Conservation (phyloP, 768 basidiomycete species). For the Tephrocybe sp. region DNA sequence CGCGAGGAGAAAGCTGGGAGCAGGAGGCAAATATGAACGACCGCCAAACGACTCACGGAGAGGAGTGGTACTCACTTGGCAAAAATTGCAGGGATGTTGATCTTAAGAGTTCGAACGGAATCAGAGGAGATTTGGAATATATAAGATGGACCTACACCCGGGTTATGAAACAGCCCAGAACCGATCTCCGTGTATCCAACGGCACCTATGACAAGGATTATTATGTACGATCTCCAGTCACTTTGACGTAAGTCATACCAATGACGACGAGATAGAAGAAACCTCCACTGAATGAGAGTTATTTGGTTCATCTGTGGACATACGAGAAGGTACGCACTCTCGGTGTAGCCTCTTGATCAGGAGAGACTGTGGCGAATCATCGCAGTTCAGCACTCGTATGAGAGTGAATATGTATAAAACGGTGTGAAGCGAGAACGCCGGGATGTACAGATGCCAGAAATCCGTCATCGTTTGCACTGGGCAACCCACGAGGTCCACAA, state of each 20-base stretch:
- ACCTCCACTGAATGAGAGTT: conserved; percentile 5
- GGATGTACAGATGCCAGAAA: conserved; percentile 16
- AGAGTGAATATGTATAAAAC: conserved; percentile 14
- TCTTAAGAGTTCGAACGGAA: neutral
- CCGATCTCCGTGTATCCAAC: conserved; percentile 16
- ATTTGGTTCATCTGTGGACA: neutral
- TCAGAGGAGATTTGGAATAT: neutral
- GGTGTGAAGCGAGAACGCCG: conserved; percentile 12
- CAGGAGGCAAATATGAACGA: too few relatives aligned
- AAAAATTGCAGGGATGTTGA: conserved; percentile 14
- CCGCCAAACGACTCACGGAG: too few relatives aligned
- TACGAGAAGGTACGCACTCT: conserved; percentile 1
- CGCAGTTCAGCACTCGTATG: conserved; percentile 10
- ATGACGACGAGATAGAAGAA: conserved; percentile 14
- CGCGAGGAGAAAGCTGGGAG: conserved; percentile 11
- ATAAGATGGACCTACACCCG: conserved; percentile 4
- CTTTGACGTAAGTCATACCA: neutral
- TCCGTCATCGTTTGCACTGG: conserved; percentile 8
- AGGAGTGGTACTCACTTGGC: too few relatives aligned
- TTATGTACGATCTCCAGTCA: neutral
- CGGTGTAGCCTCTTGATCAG: conserved; percentile 13
- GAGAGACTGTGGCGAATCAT: conserved; percentile 10
- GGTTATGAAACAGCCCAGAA: conserved; percentile 9
- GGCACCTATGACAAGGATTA: neutral
- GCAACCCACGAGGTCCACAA: conserved; percentile 10